Evolutionary conservation across 1,139 yeast species (phyloP).

Genomic region (Pichia cactophila): DNA sequence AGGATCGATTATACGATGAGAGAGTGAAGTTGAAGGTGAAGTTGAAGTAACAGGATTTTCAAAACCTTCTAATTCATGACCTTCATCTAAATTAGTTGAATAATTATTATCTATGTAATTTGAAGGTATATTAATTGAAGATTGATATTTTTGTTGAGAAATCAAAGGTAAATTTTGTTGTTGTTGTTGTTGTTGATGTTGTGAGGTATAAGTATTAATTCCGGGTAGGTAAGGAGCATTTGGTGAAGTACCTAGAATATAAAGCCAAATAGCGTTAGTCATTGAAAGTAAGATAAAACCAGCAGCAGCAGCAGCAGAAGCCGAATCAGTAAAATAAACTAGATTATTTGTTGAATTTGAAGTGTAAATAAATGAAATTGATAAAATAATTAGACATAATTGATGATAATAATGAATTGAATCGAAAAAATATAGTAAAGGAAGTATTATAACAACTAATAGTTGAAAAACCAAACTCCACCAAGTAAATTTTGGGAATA

Average conservation of each 20-base stretch:
- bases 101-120: not conserved
- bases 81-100: conserved; percentile 4
- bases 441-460: conserved; percentile 46
- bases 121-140: not conserved
- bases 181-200: too few relatives aligned
- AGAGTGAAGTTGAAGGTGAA: not conserved
- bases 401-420: conserved; percentile 65
- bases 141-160: not conserved
- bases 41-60: conserved; percentile 20
- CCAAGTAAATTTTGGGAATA: conserved; percentile 84
- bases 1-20: not conserved
- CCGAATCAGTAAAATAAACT: conserved; percentile 57
- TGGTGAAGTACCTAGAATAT: conserved; percentile 80
- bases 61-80: conserved; percentile 21
- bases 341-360: conserved; percentile 76
- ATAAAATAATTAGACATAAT: conserved; percentile 48
- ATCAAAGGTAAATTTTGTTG: not conserved
- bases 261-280: conserved; percentile 69
- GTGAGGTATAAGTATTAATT: conserved; percentile 43
- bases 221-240: conserved; percentile 74
- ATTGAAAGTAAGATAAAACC: conserved; percentile 82
- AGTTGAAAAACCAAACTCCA: conserved; percentile 93
- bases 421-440: conserved; percentile 58
- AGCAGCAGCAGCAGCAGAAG: conserved; percentile 81
- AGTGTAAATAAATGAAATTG: conserved; percentile 70